Percentiles rank a stretch among this genome's conserved stretches.
Evolutionary conservation across 108 stramenopile genomes (phyloP).

Genomic region (Aurantiochytrium sp.): DNA sequence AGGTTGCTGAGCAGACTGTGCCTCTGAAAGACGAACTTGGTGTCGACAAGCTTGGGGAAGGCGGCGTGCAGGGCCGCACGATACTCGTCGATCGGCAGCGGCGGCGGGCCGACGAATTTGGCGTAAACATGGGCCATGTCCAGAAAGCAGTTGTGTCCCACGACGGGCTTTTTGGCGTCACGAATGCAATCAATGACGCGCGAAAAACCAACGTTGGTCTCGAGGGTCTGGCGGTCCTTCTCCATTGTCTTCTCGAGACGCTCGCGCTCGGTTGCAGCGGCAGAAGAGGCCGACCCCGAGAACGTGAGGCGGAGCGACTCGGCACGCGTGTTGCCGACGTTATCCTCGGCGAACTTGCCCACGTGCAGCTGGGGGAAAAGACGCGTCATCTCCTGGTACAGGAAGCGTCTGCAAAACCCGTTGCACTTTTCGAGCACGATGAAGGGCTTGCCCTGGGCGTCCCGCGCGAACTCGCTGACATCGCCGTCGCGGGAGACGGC

Average conservation of each 20-base stretch:
- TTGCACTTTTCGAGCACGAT: neutral
- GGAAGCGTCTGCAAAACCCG: neutral
- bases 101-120: neutral
- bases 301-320: neutral
- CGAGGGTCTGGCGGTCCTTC: neutral
- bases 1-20: neutral
- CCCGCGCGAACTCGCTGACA: neutral
- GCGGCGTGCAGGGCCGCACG: neutral
- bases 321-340: neutral
- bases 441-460: neutral
- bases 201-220: neutral
- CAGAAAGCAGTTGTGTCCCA: slow-evolving; percentile 11
- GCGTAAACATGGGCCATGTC: neutral
- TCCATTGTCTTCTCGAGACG: neutral
- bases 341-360: neutral
- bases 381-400: neutral
- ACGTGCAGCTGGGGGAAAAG: neutral
- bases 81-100: neutral
- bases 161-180: neutral
- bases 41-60: neutral
- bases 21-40: neutral
- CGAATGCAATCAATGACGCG: neutral
- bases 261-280: neutral
- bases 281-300: neutral
- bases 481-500: too few species aligned